Conservation (phyloP, 2,329 filamentous ascomycete genomes). For the Neophaeococcomyces aloes region DNA sequence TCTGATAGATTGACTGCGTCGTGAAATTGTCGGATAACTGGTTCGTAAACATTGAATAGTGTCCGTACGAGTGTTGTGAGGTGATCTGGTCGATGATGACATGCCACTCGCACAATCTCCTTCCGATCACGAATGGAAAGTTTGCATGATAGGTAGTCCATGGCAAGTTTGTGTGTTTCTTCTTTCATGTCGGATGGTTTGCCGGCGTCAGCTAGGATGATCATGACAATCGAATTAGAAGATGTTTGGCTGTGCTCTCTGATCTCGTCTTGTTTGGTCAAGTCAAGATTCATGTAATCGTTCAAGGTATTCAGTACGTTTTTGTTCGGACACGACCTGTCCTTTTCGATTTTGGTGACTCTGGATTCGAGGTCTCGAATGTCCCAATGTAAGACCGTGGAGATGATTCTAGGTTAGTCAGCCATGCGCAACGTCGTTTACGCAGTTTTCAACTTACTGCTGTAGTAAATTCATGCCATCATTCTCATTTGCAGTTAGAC, state of each 20-base stretch:
- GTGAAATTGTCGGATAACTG: constrained; percentile 62
- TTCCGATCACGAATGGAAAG: constrained; percentile 65
- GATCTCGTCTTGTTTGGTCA: constrained; percentile 48
- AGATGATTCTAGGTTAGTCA: constrained; percentile 50
- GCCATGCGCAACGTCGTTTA: background rate
- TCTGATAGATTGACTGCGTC: constrained; percentile 60
- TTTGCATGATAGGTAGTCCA: constrained; percentile 61
- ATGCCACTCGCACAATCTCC: constrained; percentile 56
- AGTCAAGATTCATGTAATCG: constrained; percentile 43
- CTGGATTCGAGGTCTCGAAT: constrained; percentile 57
- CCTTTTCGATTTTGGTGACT: constrained; percentile 53
- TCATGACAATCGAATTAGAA: constrained; percentile 52
- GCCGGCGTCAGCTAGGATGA: constrained; percentile 47
- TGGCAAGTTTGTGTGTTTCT: constrained; percentile 51
- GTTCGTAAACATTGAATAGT: constrained; percentile 57
- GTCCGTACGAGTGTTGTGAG: constrained; percentile 60
- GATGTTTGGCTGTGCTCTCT: constrained; percentile 45
- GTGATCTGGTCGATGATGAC: constrained; percentile 58
- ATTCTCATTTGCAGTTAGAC: constrained; percentile 57
- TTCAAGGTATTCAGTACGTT: constrained; percentile 53
- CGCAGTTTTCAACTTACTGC: constrained; percentile 28
- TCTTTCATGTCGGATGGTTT: constrained; percentile 42
- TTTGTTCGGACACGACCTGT: constrained; percentile 48
- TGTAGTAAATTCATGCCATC: constrained; percentile 76
- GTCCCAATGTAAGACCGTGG: constrained; percentile 63